phyloP scores from a whole-genome alignment of 805 yeast species.

The Saccharomyces paradoxus region DNA sequence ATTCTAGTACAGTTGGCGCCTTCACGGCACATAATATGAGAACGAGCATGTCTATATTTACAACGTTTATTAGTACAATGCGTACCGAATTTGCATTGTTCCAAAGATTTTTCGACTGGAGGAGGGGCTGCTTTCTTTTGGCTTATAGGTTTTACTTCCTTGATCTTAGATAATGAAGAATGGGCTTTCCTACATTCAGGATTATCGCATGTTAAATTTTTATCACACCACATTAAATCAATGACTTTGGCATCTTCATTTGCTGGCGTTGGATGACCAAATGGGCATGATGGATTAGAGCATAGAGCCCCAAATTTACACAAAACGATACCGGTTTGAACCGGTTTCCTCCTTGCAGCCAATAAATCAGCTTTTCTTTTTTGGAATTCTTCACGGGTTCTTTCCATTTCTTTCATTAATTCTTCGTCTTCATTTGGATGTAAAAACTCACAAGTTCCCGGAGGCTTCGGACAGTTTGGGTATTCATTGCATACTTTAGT shows the following conservation, averaged over 20 bases:
- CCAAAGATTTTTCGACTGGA: conserved; percentile 48
- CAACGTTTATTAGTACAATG: conserved; percentile 73
- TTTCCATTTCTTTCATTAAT: conserved; percentile 59
- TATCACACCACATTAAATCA: conserved; percentile 67
- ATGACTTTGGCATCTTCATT: conserved; percentile 65
- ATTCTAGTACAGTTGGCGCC: conserved; percentile 71
- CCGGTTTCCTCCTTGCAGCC: conserved; percentile 30
- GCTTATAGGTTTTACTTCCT: conserved; percentile 29
- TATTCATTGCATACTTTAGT: conserved; percentile 63
- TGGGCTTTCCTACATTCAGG: conserved; percentile 65
- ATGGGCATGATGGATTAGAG: conserved; percentile 71
- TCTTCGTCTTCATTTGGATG: conserved; percentile 83
- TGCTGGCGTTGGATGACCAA: conserved; percentile 88
- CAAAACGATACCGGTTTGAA: conserved; percentile 44
- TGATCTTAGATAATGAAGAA: conserved; percentile 59
- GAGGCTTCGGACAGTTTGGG: conserved; percentile 70
- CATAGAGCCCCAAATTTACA: conserved; percentile 77
- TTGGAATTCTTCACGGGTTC: conserved; percentile 44
- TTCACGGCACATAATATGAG: conserved; percentile 68
- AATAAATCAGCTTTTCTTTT: conserved; percentile 35
- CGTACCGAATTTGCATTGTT: conserved; percentile 73
- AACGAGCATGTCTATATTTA: conserved; percentile 76
- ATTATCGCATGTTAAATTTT: conserved; percentile 57
- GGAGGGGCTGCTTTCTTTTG: conserved; percentile 22
- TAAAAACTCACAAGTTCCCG: conserved; percentile 74